phyloP scores from a whole-genome alignment of 768 basidiomycete genomes.

The Lactifluus hygrophoroides region DNA sequence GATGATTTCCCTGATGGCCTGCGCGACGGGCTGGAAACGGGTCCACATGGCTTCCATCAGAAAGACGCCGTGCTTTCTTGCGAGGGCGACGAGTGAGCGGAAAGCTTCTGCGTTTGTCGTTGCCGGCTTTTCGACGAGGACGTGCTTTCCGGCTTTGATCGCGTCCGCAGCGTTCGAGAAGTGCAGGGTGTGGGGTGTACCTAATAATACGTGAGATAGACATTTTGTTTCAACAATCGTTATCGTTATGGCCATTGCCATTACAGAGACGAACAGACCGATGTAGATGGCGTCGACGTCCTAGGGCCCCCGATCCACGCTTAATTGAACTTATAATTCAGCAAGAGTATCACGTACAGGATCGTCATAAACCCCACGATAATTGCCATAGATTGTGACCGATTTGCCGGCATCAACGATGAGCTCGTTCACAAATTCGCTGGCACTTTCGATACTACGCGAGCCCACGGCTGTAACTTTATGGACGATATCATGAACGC shows the following conservation, averaged over 20 bases:
- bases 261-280: constrained; percentile 30
- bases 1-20: constrained; percentile 55
- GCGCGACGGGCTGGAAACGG: constrained; percentile 62
- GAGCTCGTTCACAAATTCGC: constrained; percentile 52
- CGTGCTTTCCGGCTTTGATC: constrained; percentile 72
- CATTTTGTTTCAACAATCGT: neutral
- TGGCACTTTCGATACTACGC: constrained; percentile 57
- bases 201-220: constrained; percentile 29
- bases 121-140: constrained; percentile 85
- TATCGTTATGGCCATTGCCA: neutral
- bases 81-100: constrained; percentile 59
- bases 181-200: constrained; percentile 81
- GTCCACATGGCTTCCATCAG: constrained; percentile 94
- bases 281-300: constrained; percentile 74
- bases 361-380: constrained; percentile 37
- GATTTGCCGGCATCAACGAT: constrained; percentile 41
- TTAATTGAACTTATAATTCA: neutral
- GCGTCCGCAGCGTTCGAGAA: constrained; percentile 69
- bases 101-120: constrained; percentile 72
- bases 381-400: constrained; percentile 64
- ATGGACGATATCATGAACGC: constrained; percentile 56
- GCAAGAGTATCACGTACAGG: constrained; percentile 1
- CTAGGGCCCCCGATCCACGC: constrained; percentile 24
- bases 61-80: constrained; percentile 73
- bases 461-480: constrained; percentile 72